Percentiles rank a stretch among this genome's conserved stretches.
Conservation (phyloP, 2,329 filamentous ascomycete genomes). For the Lojkania enalia region DNA sequence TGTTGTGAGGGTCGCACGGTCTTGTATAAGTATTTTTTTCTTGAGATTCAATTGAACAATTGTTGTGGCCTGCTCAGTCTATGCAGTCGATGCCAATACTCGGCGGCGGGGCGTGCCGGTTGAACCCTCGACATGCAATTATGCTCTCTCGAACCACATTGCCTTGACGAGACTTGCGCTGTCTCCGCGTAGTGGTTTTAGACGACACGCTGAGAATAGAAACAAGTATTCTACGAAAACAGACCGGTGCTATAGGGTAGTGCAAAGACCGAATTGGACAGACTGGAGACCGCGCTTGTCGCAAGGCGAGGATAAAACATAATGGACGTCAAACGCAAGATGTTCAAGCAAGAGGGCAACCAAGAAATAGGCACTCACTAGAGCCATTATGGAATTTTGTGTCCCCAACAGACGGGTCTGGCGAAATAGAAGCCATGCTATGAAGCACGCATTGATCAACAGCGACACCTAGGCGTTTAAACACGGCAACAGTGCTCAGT, state of each 20-base stretch:
- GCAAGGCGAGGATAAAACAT: constrained; percentile 37
- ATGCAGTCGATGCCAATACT: constrained; percentile 29
- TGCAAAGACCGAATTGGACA: constrained; percentile 23
- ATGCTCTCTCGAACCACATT: constrained; percentile 26
- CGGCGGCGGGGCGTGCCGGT: constrained; percentile 31
- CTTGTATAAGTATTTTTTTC: constrained; percentile 39
- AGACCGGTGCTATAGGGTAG: constrained; percentile 24
- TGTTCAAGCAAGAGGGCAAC: constrained; percentile 32
- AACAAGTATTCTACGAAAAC: constrained; percentile 13
- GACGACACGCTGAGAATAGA: constrained; percentile 8
- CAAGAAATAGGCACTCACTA: constrained; percentile 32
- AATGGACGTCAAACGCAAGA: constrained; percentile 34
- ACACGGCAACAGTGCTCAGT: constrained; percentile 16
- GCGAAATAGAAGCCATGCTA: constrained; percentile 42
- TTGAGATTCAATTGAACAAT: constrained; percentile 10
- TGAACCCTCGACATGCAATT: constrained; percentile 24
- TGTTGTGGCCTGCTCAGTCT: constrained; percentile 15
- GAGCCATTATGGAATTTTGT: constrained; percentile 36
- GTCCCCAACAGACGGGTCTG: constrained; percentile 36
- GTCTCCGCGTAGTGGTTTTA: constrained; percentile 34
- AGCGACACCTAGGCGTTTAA: constrained; percentile 13
- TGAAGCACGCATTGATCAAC: constrained; percentile 33
- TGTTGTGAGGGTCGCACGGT: constrained; percentile 25
- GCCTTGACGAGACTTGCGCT: constrained; percentile 35
- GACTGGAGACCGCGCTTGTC: constrained; percentile 23